A percentile compares a stretch with the other conserved stretches of the same genome.
These are phyloP conservation scores for Hydnum rufescens DNA, from an alignment of 768 basidiomycete genomes.

Conservation along the genomic window DNA sequence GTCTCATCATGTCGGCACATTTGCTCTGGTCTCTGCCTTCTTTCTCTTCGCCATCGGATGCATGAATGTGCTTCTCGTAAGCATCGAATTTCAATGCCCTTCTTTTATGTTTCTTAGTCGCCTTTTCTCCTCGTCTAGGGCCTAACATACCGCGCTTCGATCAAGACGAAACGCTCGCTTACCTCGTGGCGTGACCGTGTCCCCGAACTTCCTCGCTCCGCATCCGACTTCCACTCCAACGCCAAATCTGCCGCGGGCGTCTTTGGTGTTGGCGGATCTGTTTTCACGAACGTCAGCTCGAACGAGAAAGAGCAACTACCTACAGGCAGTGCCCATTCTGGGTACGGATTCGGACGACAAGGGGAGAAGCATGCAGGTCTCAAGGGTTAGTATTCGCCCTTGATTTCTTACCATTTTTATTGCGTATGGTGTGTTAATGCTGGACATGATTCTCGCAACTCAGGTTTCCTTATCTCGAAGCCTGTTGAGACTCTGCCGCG, in stretches of 20 bases:
- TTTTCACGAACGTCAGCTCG: not conserved
- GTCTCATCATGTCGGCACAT: slow-evolving; percentile 53
- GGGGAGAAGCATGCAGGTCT: slow-evolving; percentile 53
- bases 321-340: slow-evolving; percentile 19
- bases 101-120: not conserved
- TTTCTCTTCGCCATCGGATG: slow-evolving; percentile 85
- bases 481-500: slow-evolving; percentile 43
- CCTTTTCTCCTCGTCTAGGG: too few relatives aligned
- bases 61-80: slow-evolving; percentile 56
- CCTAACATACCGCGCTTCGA: slow-evolving; percentile 45
- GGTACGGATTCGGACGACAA: slow-evolving; percentile 63
- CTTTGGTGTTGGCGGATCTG: slow-evolving; percentile 17
- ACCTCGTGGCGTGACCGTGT: slow-evolving; percentile 28
- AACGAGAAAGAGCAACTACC: not conserved
- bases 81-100: slow-evolving; percentile 12
- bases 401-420: slow-evolving; percentile 6
- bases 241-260: slow-evolving; percentile 23
- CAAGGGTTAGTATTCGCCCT: too few relatives aligned
- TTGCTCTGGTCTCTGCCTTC: slow-evolving; percentile 80
- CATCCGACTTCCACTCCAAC: slow-evolving; percentile 28
- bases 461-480: slow-evolving; percentile 37
- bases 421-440: slow-evolving; percentile 5
- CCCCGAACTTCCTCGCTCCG: not conserved
- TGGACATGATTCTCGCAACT: not conserved
- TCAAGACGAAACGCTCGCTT: slow-evolving; percentile 41